Base-by-base conservation (phyloP, 306 rosid genomes). In the Malus sylvestris region DNA sequence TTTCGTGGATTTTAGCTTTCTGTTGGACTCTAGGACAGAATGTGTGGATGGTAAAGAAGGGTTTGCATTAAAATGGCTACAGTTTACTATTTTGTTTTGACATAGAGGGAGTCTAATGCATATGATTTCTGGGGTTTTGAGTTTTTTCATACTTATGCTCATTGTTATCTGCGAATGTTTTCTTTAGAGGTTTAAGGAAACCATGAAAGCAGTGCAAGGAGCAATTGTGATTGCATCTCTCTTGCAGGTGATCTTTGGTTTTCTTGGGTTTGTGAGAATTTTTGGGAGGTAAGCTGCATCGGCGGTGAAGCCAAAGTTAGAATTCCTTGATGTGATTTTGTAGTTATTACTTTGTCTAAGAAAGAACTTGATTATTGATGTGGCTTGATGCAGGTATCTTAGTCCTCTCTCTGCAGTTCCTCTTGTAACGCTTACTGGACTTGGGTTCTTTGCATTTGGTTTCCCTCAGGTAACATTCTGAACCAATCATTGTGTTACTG, bases 361-460 rank as follows among this genome's bases (percentile, higher is more conserved):
- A 44, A 71, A 61, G 82, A 81, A 71, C 69, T 63, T 29, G 22
- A 13, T 30, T 55, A 44, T 44, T 45, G 60, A n/a, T 71, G 29
- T 51, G 61, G 14, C n/a, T 58, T 82, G 22, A 46, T 73, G 78
- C 90, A 95, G 98, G 87, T 89, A 75, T 88, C 90, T 95, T 44
- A 84, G 92, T 80, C 98, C 98, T 55, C 93, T 92, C 62, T 86
- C 87, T 76, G 89, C 85, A 4, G 89, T 88, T 76, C 97, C 98
- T 59, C 91, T 94, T 73, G 96, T 94, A 52, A 88, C 92, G 55
- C 88, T 94, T 10, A 90, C 96, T 60, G 97, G 98, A 59, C 89
- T 94, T 29, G 96, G 97, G 71, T 86, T 90, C 68, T 89, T 83
- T 80, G 82, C 53, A 11, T 44, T 75, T 71, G 95, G 95, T 81